Percentiles rank a stretch among this genome's conserved stretches.
Conservation (phyloP, 306 rosid genomes). For the Geum urbanum region DNA sequence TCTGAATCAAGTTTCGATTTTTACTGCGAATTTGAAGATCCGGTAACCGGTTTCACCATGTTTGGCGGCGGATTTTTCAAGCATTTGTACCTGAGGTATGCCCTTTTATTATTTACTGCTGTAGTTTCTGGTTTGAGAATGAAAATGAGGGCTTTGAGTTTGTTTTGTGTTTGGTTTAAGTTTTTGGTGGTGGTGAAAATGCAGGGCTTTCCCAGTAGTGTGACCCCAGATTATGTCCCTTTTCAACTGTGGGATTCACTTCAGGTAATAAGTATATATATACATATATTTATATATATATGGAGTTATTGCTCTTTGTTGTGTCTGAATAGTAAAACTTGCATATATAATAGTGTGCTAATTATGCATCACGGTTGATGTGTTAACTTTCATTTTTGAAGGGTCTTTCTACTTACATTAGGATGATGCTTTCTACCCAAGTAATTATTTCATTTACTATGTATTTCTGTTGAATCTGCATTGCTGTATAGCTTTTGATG, state of each 20-base stretch:
- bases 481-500: not conserved
- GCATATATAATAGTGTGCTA: not conserved
- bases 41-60: conserved; percentile 55
- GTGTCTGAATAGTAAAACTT: not conserved
- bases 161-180: conserved; percentile 1
- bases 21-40: conserved; percentile 40
- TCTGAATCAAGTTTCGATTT: not conserved
- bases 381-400: conserved; percentile 21
- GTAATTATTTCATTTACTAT: conserved; percentile 33
- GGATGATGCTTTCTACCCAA: conserved; percentile 99
- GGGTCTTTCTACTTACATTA: conserved; percentile 90
- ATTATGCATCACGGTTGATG: not conserved
- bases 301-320: conserved; percentile 2
- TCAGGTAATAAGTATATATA: conserved; percentile 55
- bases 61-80: conserved; percentile 69
- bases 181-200: not conserved
- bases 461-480: not conserved
- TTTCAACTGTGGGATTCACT: conserved; percentile 93
- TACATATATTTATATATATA: too few relatives aligned
- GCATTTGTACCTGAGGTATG: conserved; percentile 97
- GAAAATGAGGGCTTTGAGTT: not conserved
- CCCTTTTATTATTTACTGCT: not conserved
- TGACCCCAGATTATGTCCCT: conserved; percentile 86
- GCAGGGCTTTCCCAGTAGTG: conserved; percentile 94
- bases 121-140: not conserved